These are phyloP conservation scores for Eucalyptus polybractea DNA, from an alignment of 345 rosid species.

Conservation along the genomic window DNA sequence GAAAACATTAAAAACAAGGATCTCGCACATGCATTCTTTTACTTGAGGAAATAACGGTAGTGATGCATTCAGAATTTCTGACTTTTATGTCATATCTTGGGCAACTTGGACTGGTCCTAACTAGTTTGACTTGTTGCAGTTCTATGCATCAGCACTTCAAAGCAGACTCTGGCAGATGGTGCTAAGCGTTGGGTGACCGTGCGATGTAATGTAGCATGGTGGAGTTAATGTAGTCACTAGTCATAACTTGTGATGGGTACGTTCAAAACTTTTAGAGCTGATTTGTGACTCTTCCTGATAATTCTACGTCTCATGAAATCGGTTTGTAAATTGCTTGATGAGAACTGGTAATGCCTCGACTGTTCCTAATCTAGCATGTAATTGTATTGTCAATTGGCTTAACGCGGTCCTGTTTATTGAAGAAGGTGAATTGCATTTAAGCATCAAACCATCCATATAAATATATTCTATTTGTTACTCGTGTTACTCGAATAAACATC, in stretches of 20 bases:
- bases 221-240: neutral
- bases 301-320: neutral
- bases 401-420: neutral
- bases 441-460: neutral
- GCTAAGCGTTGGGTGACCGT: constrained; percentile 6
- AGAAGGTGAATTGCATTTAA: neutral
- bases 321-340: neutral
- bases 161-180: constrained; percentile 71
- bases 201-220: neutral
- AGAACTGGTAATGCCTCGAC: neutral
- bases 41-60: constrained; percentile 89
- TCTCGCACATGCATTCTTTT: constrained; percentile 7
- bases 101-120: neutral
- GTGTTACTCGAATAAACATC: too few relatives aligned
- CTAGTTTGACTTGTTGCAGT: constrained; percentile 29
- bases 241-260: neutral
- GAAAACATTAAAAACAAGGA: too few relatives aligned
- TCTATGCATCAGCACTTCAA: constrained; percentile 83
- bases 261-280: neutral
- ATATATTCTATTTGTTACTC: too few relatives aligned
- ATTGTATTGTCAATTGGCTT: neutral
- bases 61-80: neutral
- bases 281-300: neutral
- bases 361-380: neutral
- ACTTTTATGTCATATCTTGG: too few relatives aligned